Percentiles rank a stretch among this genome's conserved stretches.
These are phyloP conservation scores for Kluyveromyces nonfermentans DNA, from an alignment of 805 yeast genomes.

Conservation along the genomic window DNA sequence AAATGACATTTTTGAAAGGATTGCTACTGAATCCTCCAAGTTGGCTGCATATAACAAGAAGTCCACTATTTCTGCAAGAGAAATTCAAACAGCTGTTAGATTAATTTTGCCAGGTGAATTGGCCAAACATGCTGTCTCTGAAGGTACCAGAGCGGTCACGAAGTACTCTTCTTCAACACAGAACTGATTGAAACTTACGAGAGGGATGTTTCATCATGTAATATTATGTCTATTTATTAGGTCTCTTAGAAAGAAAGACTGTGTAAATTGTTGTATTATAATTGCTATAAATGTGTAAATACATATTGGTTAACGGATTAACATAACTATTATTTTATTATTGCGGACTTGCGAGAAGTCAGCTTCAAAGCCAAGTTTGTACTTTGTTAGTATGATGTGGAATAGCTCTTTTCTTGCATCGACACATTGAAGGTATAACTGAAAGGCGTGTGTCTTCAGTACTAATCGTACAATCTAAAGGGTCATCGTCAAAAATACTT, in stretches of 20 bases:
- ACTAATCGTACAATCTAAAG: not conserved
- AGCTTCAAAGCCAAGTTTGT: too few relatives aligned
- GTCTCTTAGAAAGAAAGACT: not conserved
- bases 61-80: slow-evolving; percentile 91
- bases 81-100: slow-evolving; percentile 93
- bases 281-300: not conserved
- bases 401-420: too few relatives aligned
- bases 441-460: too few relatives aligned
- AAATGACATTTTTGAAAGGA: slow-evolving; percentile 90
- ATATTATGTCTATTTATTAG: not conserved
- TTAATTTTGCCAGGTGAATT: slow-evolving; percentile 92
- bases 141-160: slow-evolving; percentile 93
- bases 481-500: not conserved
- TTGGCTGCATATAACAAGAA: slow-evolving; percentile 95
- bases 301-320: slow-evolving; percentile 2
- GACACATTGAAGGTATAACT: too few relatives aligned
- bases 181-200: slow-evolving; percentile 8
- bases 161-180: slow-evolving; percentile 63
- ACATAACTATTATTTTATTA: not conserved
- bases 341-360: too few relatives aligned
- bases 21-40: slow-evolving; percentile 90
- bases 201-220: not conserved
- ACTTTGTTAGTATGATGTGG: too few relatives aligned
- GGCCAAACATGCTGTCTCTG: slow-evolving; percentile 93
- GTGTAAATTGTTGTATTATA: not conserved